phyloP scores from a whole-genome alignment of 2,329 filamentous ascomycete genomes.

The Epichloe scottii region DNA sequence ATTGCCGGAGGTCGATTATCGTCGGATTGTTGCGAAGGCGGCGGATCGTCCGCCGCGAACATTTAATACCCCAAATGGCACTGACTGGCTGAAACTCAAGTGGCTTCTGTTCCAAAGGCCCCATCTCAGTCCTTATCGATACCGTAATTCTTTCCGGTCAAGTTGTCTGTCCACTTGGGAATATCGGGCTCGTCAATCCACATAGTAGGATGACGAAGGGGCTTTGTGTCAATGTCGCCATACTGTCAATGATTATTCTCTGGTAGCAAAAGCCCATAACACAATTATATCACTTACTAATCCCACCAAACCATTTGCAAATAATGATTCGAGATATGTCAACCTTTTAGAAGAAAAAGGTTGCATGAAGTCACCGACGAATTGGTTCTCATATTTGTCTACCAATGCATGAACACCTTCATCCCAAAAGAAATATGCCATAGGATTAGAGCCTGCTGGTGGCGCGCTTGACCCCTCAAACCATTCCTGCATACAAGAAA shows the following conservation, averaged over 20 bases:
- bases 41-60: too few species aligned
- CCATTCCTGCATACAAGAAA: background rate
- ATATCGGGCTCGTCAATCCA: conserved; percentile 1
- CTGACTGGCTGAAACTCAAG: background rate
- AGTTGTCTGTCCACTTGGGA: background rate
- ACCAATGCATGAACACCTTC: conserved; percentile 3
- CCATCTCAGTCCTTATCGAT: background rate
- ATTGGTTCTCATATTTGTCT: conserved; percentile 1
- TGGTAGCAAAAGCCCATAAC: background rate
- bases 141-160: conserved; percentile 1
- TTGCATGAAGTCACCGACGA: background rate
- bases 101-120: background rate
- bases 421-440: conserved; percentile 4
- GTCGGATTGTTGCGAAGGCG: too few species aligned
- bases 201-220: conserved; percentile 1
- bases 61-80: conserved; percentile 5
- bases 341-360: conserved; percentile 2
- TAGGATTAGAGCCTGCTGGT: background rate
- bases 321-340: conserved; percentile 4
- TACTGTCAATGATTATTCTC: background rate
- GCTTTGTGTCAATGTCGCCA: conserved; percentile 3
- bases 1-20: too few species aligned
- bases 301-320: conserved; percentile 5
- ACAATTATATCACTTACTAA: background rate
- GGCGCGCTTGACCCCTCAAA: background rate